A percentile compares a stretch with the other conserved stretches of the same genome.
Conservation (phyloP, 495 filamentous ascomycete genomes). For the Aspergillus affinis region DNA sequence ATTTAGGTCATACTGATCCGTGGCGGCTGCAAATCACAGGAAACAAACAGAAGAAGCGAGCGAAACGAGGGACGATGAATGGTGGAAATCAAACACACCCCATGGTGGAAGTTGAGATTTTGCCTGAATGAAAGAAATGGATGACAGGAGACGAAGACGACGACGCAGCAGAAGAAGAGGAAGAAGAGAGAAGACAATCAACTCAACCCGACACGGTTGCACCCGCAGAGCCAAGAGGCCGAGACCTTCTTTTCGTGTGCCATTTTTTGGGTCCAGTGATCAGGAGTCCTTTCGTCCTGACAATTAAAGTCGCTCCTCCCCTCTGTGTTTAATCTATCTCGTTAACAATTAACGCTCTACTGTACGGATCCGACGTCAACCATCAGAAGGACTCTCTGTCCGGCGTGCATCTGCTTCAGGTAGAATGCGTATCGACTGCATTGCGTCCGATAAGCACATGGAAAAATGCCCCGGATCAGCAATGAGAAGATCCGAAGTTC, state of each 20-base stretch:
- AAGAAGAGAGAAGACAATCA: not conserved
- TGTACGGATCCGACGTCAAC: not conserved
- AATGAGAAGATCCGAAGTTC: constrained; percentile 14
- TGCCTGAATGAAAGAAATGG: not conserved
- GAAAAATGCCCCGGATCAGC: constrained; percentile 11
- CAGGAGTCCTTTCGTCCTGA: not conserved
- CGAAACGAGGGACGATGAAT: not conserved
- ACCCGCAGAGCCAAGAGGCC: not conserved
- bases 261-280: not conserved
- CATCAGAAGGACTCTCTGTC: too few species aligned
- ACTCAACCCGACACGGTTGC: not conserved
- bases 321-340: not conserved
- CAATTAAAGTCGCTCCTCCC: not conserved
- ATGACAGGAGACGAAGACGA: not conserved
- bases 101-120: not conserved
- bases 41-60: not conserved
- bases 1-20: constrained; percentile 1
- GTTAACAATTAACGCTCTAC: not conserved
- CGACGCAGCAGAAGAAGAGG: not conserved
- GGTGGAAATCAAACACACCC: not conserved
- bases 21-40: not conserved
- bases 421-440: not conserved
- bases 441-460: not conserved
- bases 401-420: not conserved
- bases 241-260: not conserved